phyloP scores from a whole-genome alignment of 2,329 filamentous ascomycete genomes.

The Hypoxylon sp. region DNA sequence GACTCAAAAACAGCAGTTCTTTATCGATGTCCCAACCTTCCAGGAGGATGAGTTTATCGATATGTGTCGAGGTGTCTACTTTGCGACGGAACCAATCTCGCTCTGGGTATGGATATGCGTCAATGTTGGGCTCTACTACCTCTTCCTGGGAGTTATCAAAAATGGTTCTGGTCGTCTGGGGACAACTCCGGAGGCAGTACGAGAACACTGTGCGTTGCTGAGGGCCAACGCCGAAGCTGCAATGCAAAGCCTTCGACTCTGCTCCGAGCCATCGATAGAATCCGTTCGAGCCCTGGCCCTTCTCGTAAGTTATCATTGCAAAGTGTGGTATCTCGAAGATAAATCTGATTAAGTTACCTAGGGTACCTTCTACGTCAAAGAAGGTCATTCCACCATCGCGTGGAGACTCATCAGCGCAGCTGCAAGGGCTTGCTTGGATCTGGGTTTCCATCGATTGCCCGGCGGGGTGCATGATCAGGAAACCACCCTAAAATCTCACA shows the following conservation, averaged over 20 bases:
- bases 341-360: slow-evolving; percentile 23
- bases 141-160: slow-evolving; percentile 33
- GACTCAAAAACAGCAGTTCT: slow-evolving; percentile 41
- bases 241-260: slow-evolving; percentile 42
- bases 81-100: slow-evolving; percentile 43
- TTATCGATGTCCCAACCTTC: slow-evolving; percentile 41
- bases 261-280: slow-evolving; percentile 42
- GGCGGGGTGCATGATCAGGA: neutral
- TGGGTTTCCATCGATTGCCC: slow-evolving; percentile 43
- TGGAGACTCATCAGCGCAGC: slow-evolving; percentile 43
- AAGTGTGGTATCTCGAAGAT: neutral
- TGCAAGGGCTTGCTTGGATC: slow-evolving; percentile 40
- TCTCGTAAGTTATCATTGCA: slow-evolving; percentile 34
- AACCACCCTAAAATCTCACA: slow-evolving; percentile 18
- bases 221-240: slow-evolving; percentile 39
- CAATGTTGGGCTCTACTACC: slow-evolving; percentile 41
- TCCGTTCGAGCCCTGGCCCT: slow-evolving; percentile 42
- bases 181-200: slow-evolving; percentile 26
- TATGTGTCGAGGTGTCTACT: slow-evolving; percentile 43
- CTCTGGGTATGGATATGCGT: slow-evolving; percentile 43
- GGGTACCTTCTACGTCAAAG: slow-evolving; percentile 42
- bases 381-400: slow-evolving; percentile 42
- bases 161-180: slow-evolving; percentile 23
- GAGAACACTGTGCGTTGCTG: slow-evolving; percentile 23
- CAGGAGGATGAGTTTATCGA: slow-evolving; percentile 41